A percentile compares a stretch with the other conserved stretches of the same genome.
These are phyloP conservation scores for Daldinia eschscholtzii DNA, from an alignment of 2,329 filamentous ascomycete species.

Conservation along the genomic window DNA sequence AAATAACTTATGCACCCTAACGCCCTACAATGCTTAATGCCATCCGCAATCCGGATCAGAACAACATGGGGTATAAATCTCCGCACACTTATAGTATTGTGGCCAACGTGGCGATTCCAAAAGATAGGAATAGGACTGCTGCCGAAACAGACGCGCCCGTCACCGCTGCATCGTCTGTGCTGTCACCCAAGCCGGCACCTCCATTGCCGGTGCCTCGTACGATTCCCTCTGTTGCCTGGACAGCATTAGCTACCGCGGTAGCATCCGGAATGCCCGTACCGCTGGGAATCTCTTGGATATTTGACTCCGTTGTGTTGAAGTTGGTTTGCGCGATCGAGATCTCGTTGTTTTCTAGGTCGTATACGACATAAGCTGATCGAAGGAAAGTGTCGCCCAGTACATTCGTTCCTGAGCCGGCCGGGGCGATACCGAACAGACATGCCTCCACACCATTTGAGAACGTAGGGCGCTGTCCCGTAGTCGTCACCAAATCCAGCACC, in stretches of 20 bases:
- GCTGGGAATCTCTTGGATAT: conserved; percentile 69
- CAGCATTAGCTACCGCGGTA: conserved; percentile 62
- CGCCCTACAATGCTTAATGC: conserved; percentile 39
- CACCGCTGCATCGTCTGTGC: conserved; percentile 28
- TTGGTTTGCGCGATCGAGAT: conserved; percentile 77
- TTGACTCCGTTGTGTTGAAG: conserved; percentile 66
- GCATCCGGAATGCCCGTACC: conserved; percentile 66
- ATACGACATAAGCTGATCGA: conserved; percentile 80
- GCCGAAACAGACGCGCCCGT: conserved; percentile 17
- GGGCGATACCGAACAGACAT: conserved; percentile 77
- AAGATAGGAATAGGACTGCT: conserved; percentile 35
- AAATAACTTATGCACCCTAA: conserved; percentile 17
- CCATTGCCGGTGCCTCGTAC: conserved; percentile 41
- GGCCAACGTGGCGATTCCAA: conserved; percentile 35
- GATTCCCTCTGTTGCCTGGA: conserved; percentile 63
- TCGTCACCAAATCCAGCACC: conserved; percentile 64
- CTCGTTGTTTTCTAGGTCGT: conserved; percentile 78
- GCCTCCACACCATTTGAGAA: conserved; percentile 67
- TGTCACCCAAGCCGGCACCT: conserved; percentile 35
- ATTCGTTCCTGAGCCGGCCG: conserved; percentile 66
- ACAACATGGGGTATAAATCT: conserved; percentile 19
- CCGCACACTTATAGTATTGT: conserved; percentile 33
- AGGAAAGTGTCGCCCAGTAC: conserved; percentile 82
- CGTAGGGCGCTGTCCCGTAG: conserved; percentile 61
- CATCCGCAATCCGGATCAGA: conserved; percentile 22